These are phyloP conservation scores for Auxenochlorella pyrenoidosa DNA, from an alignment of 139 green algal species.

Conservation along the genomic window DNA sequence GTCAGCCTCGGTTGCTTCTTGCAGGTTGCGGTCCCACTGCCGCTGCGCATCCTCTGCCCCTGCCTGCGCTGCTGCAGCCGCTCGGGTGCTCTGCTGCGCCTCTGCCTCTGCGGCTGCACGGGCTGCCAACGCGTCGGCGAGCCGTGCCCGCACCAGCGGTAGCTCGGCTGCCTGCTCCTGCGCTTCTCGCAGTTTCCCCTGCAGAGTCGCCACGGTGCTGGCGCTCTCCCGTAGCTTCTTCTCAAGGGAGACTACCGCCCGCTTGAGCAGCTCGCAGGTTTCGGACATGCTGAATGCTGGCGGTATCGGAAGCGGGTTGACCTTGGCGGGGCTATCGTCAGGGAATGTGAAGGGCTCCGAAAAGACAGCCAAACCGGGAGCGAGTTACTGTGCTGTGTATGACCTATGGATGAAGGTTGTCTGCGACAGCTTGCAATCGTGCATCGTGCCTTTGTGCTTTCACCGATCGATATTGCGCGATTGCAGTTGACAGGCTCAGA, in stretches of 20 bases:
- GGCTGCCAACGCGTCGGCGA: not conserved
- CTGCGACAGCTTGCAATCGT: too few species aligned
- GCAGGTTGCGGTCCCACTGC: not conserved
- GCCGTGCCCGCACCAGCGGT: not conserved
- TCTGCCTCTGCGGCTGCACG: not conserved
- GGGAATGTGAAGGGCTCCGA: not conserved
- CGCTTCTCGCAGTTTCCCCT: not conserved
- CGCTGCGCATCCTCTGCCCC: not conserved
- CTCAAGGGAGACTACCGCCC: slow-evolving; percentile 26
- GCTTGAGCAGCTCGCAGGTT: not conserved
- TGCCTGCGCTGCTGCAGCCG: not conserved
- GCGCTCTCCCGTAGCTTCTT: slow-evolving; percentile 24
- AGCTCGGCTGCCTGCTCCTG: not conserved
- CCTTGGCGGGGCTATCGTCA: too few species aligned
- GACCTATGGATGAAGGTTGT: too few species aligned
- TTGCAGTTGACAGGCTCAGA: too few species aligned
- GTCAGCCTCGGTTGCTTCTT: not conserved
- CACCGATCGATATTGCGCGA: too few species aligned
- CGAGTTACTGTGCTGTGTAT: not conserved
- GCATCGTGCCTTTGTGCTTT: too few species aligned
- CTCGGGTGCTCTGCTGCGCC: too few species aligned
- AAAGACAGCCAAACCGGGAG: not conserved
- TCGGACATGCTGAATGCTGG: too few species aligned
- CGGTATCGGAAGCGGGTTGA: too few species aligned
- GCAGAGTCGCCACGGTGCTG: not conserved